Evolutionary conservation across 495 filamentous ascomycete species (phyloP).

Genomic region (Penicillium angulare): DNA sequence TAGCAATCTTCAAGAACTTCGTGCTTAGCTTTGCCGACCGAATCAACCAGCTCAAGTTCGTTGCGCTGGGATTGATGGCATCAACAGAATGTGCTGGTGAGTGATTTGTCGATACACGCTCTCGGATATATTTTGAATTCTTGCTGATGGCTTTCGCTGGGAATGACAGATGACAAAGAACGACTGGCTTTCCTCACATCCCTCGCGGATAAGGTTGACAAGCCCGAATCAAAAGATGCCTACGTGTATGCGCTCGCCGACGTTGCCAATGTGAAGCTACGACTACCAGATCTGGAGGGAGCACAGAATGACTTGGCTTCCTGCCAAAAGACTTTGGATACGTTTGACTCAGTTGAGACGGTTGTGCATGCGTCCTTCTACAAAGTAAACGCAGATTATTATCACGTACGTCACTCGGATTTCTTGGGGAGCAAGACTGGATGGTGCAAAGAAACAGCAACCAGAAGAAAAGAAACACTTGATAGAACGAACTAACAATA

Average conservation of each 20-base stretch:
- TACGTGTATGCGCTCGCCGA: conserved; percentile 91
- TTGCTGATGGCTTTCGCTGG: conserved; percentile 4
- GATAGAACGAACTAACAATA: no score
- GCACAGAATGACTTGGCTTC: conserved; percentile 82
- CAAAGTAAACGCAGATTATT: conserved; percentile 91
- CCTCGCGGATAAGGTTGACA: conserved; percentile 85
- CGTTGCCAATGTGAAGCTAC: conserved; percentile 83
- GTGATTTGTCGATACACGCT: no score
- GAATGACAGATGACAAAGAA: conserved; percentile 71
- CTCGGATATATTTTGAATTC: no score
- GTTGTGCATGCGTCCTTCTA: conserved; percentile 98
- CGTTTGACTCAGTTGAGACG: conserved; percentile 92
- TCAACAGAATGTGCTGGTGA: conserved; percentile 83
- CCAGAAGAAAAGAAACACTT: no score
- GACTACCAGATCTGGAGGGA: conserved; percentile 68
- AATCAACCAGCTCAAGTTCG: conserved; percentile 98
- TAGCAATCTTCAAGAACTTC: conserved; percentile 86
- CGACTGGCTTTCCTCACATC: conserved; percentile 82
- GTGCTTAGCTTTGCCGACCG: conserved; percentile 94
- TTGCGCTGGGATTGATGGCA: conserved; percentile 81
- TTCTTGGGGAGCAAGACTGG: not conserved
- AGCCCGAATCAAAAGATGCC: conserved; percentile 90
- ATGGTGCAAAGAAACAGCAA: not conserved
- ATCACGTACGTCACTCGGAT: conserved; percentile 61
- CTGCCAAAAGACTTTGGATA: conserved; percentile 83